Base-by-base conservation (phyloP, 441 rosid species). In the Populus hybrid region DNA sequence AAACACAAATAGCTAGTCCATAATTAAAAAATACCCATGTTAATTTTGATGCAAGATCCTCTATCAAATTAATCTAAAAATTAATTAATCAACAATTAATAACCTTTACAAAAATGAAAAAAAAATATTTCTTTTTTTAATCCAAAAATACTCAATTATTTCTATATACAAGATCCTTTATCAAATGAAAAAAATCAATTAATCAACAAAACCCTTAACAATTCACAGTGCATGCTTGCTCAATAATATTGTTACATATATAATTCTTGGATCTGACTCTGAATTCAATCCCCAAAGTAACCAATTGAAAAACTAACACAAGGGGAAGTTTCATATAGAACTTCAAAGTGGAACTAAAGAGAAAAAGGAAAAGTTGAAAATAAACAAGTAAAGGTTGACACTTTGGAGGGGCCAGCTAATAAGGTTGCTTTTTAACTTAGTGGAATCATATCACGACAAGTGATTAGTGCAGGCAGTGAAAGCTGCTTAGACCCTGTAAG, bases 391-490 rank as follows among this genome's bases (percentile, higher is more conserved):
- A 82, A 83, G 33, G 73, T 69, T 69, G 53, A 38, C n/a, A 68
- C 26, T 59, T 28, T n/a, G 68, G 72, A 71, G 74, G 82, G 86
- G 75, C 81, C 90, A 79, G 78, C 83, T 71, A 68, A 67, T 68
- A 45, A 6, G 40, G 61, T 78, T 63, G 28, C 82, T 86, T 83
- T 82, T 83, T 82, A 77, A 78, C 82, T 75, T 72, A 68, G 88
- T 86, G 90, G 89, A 82, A 82, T 81, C 82, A 70, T 50, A 82
- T 75, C 63, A 63, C 75, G 86, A 83, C 87, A 67, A 42, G 29
- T 50, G 65, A 14, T 66, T 66, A 80, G 86, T 78, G 79, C 77
- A 75, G 79, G 74, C 80, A 42, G 81, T 76, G 63, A 81, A 81
- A 76, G 80, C 75, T 24, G 38, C 56, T 8, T 50, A 35, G 29